Evolutionary conservation across 139 green algal species (phyloP), one percentile per base, ranked within the genome.

Genomic region (Micractinium conductrix): DNA sequence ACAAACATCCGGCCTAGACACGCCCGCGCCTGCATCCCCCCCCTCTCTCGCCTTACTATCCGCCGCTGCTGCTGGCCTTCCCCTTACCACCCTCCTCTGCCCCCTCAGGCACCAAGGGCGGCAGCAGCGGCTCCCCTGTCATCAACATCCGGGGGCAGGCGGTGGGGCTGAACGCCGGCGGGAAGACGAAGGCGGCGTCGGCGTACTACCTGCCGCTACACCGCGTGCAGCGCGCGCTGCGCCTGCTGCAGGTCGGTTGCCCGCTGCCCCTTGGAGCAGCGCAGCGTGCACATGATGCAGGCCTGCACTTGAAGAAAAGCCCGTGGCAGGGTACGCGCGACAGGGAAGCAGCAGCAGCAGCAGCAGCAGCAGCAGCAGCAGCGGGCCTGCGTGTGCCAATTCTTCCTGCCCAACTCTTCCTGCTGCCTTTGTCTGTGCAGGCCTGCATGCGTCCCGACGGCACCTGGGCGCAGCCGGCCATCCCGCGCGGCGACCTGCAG

Each of bases 181-280:
- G 92, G 63, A 96, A 96, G 87, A 96, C 94, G 86, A 98, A 97
- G 84, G 92, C 93, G 8, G 91, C 92, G 0, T 94, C 90, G 14
- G 96, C 96, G 21, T 98, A 96, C 90, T 98, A 98, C 88, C 90
- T 98, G 71, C 96, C 95, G 0, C 88, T 98, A 79, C 87, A 97
- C 74, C 87, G 94, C 2, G 92, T 98, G 17, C 90, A 97, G 48
- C 88, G 93, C 0, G 94, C 94, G 6, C 92, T 98, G 50, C 37
- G 88, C 44, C 74, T 96, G n/a, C 81, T 97, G 28, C 93, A 94
- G 81, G 81, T 72, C 26, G 63, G 63, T 21, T 7, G 30, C 55
- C 26, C 63, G 63, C 48, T 14, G 14, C 48, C 10, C 10, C 48
- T 58, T 58, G 48, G 48, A n/a, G n/a, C n/a, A n/a, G n/a, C n/a